These are phyloP conservation scores for Hypoxylon fragiforme DNA, from an alignment of 495 filamentous ascomycete genomes.

Conservation along the genomic window DNA sequence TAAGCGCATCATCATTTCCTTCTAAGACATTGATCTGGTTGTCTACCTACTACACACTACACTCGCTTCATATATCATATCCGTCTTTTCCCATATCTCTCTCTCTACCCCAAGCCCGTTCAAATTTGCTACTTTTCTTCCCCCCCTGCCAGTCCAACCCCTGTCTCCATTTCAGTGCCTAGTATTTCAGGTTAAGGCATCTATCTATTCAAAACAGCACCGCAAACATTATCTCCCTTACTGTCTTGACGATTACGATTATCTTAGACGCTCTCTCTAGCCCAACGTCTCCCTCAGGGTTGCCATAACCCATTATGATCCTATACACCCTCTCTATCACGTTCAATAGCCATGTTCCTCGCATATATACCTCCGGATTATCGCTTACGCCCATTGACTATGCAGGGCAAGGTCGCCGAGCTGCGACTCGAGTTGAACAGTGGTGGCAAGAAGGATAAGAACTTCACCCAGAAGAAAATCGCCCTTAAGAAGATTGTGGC, in stretches of 20 bases:
- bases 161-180: neutral
- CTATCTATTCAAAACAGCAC: neutral
- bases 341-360: constrained; percentile 53
- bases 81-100: no score
- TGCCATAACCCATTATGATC: constrained; percentile 33
- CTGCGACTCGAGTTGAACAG: constrained; percentile 91
- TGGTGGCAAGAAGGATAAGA: constrained; percentile 98
- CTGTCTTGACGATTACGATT: constrained; percentile 18
- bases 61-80: neutral
- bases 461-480: constrained; percentile 94
- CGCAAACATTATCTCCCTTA: constrained; percentile 4
- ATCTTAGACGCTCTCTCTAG: no score
- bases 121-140: neutral
- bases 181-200: neutral
- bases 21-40: constrained; percentile 4
- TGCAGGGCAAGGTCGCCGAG: constrained; percentile 98
- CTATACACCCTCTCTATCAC: constrained; percentile 16
- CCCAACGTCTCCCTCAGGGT: constrained; percentile 18
- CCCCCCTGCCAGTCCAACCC: neutral
- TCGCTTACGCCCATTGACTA: constrained; percentile 45
- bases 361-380: constrained; percentile 48
- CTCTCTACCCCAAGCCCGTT: neutral
- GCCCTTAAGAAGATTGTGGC: constrained; percentile 99
- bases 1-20: constrained; percentile 59
- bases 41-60: neutral